Percentiles rank a stretch among this genome's conserved stretches.
phyloP scores from a whole-genome alignment of 1,284 basidiomycete genomes.

The Blastosporella zonata region DNA sequence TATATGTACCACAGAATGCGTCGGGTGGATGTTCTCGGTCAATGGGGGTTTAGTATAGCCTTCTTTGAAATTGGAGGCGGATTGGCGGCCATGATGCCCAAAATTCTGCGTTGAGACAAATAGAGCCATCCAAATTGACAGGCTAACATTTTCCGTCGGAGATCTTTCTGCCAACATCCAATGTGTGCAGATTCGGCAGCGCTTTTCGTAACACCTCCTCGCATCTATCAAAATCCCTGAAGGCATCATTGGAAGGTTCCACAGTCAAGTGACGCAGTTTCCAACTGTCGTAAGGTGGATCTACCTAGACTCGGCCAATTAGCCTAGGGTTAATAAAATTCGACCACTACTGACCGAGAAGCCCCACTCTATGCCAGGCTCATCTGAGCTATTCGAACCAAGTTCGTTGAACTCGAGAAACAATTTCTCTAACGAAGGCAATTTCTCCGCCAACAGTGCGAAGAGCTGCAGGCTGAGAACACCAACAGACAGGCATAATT shows the following conservation, averaged over 20 bases:
- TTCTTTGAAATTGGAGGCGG: too few relatives aligned
- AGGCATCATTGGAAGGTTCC: constrained; percentile 7
- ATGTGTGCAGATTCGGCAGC: not conserved
- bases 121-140: too few relatives aligned
- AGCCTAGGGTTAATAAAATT: not conserved
- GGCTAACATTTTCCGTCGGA: not conserved
- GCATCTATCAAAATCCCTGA: constrained; percentile 1
- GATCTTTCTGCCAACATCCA: not conserved
- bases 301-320: not conserved
- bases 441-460: constrained; percentile 6
- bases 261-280: constrained; percentile 2
- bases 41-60: too few relatives aligned
- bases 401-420: constrained; percentile 4
- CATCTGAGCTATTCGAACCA: not conserved
- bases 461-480: constrained; percentile 5
- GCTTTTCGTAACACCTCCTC: not conserved
- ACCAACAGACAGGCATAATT: constrained; percentile 1
- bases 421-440: constrained; percentile 6
- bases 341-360: not conserved
- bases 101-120: too few relatives aligned
- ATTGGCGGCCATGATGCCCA: too few relatives aligned
- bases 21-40: too few relatives aligned
- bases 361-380: not conserved
- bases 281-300: not conserved
- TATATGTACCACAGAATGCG: too few relatives aligned